Percentiles rank a stretch among this genome's conserved stretches.
These are phyloP conservation scores for Peronospora farinosa DNA, from an alignment of 352 stramenopile genomes.

Conservation along the genomic window DNA sequence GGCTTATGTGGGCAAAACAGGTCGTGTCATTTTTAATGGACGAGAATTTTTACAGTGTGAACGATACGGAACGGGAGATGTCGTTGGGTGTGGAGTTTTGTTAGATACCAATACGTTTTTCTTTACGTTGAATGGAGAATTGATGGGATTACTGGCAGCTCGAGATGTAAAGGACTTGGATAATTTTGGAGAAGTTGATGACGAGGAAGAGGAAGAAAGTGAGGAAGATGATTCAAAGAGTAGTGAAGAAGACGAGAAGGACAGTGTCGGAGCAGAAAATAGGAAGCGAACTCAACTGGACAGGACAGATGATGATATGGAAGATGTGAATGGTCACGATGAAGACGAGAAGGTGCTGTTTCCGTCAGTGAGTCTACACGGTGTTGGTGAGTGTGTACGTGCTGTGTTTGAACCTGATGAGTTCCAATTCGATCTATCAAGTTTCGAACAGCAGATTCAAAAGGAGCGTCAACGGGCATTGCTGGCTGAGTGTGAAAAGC, in stretches of 20 bases:
- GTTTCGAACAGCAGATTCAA: constrained; percentile 41
- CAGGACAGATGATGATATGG: constrained; percentile 22
- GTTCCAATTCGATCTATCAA: constrained; percentile 45
- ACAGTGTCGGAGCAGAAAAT: not conserved
- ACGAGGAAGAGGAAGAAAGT: constrained; percentile 6
- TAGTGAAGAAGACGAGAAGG: constrained; percentile 10
- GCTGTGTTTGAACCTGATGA: constrained; percentile 13
- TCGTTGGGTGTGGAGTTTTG: constrained; percentile 54
- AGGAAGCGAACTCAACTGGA: not conserved
- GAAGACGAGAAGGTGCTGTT: constrained; percentile 32
- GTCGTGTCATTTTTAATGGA: constrained; percentile 43
- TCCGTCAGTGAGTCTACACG: constrained; percentile 43
- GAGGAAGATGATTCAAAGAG: constrained; percentile 7
- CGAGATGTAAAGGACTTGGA: constrained; percentile 49
- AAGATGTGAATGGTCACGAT: constrained; percentile 12
- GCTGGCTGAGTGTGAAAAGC: constrained; percentile 14
- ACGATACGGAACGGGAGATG: constrained; percentile 44
- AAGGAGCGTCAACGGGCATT: constrained; percentile 43
- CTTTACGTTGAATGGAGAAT: constrained; percentile 56
- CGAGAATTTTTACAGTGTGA: constrained; percentile 44
- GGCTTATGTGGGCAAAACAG: constrained; percentile 52
- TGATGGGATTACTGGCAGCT: constrained; percentile 42
- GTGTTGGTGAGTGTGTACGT: constrained; percentile 27
- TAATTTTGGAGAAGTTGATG: constrained; percentile 24
- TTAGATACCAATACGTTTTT: constrained; percentile 63